phyloP scores from a whole-genome alignment of 257 asterid genomes.

The Eustoma russellianum region DNA sequence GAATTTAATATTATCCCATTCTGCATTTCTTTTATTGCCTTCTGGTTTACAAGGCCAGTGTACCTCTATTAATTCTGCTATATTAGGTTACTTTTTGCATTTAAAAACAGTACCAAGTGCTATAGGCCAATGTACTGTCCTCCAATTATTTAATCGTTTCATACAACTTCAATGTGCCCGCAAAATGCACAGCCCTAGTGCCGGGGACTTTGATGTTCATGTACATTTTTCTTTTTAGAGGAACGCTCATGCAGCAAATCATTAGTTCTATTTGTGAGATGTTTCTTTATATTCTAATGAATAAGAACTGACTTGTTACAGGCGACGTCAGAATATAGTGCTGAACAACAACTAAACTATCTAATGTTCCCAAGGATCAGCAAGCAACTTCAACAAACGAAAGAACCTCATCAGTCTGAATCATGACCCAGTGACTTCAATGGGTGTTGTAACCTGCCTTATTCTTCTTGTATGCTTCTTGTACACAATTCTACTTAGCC shows the following conservation, averaged over 20 bases:
- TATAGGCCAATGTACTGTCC: background rate
- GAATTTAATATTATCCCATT: too few relatives aligned
- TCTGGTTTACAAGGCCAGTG: too few relatives aligned
- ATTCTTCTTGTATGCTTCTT: conserved; percentile 12
- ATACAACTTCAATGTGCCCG: background rate
- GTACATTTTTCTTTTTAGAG: background rate
- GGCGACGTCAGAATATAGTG: conserved; percentile 94
- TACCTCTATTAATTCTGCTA: too few relatives aligned
- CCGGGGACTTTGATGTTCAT: background rate
- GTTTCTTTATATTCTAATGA: too few relatives aligned
- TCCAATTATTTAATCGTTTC: background rate
- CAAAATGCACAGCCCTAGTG: background rate
- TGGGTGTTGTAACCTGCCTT: conserved; percentile 1
- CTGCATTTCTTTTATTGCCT: too few relatives aligned
- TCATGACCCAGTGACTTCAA: conserved; percentile 19
- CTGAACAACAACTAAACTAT: conserved; percentile 78
- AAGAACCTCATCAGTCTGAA: conserved; percentile 77
- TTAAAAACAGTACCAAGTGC: too few relatives aligned
- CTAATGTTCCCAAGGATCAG: conserved; percentile 62
- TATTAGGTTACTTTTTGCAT: too few relatives aligned
- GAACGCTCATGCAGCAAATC: background rate
- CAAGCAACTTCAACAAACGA: conserved; percentile 59
- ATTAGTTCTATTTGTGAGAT: too few relatives aligned
- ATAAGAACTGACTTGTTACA: conserved; percentile 19
- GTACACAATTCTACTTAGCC: conserved; percentile 36